phyloP scores from a whole-genome alignment of 306 rosid species.

The Parietaria judaica region DNA sequence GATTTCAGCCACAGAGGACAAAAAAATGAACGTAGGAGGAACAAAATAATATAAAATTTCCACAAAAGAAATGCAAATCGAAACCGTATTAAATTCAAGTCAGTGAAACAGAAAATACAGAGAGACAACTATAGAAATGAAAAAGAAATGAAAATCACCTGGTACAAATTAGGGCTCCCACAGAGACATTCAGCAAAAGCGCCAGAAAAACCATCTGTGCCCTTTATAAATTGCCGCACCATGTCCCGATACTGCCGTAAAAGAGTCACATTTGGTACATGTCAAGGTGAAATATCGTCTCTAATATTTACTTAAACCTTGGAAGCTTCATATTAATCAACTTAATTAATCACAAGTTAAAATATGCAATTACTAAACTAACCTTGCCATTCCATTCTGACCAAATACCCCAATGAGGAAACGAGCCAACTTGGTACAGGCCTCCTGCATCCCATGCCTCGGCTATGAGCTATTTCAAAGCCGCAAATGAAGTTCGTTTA shows the following conservation, averaged over 20 bases:
- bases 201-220: conserved; percentile 90
- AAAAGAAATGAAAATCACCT: conserved; percentile 39
- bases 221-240: conserved; percentile 88
- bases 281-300: too few species aligned
- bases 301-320: too few species aligned
- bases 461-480: conserved; percentile 69
- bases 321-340: too few species aligned
- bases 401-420: conserved; percentile 98
- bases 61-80: background rate
- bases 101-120: background rate
- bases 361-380: conserved; percentile 21
- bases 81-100: background rate
- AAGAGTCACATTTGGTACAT: background rate
- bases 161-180: conserved; percentile 91
- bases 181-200: conserved; percentile 90
- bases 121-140: background rate
- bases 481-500: conserved; percentile 16
- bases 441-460: conserved; percentile 99
- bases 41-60: background rate
- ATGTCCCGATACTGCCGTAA: conserved; percentile 77
- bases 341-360: background rate
- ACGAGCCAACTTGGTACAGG: conserved; percentile 88
- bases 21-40: background rate
- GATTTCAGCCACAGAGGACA: conserved; percentile 7
- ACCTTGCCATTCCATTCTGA: conserved; percentile 99